A percentile compares a stretch with the other conserved stretches of the same genome.
These are phyloP conservation scores for Penicillium sp. DNA, from an alignment of 2,329 filamentous ascomycete genomes.

Conservation along the genomic window DNA sequence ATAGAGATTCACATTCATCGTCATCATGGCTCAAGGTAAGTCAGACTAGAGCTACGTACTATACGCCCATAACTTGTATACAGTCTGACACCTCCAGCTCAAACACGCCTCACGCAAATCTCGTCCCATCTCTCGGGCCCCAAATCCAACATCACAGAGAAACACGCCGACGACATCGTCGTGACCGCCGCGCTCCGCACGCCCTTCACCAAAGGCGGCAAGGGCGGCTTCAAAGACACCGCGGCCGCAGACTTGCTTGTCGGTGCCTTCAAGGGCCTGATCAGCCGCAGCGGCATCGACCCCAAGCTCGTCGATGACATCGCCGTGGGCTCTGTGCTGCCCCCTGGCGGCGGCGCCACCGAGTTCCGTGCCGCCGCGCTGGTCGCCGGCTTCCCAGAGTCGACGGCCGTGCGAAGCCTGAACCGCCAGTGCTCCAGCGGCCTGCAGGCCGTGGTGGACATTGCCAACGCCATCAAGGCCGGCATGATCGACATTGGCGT, in stretches of 20 bases:
- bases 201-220: conserved; percentile 86
- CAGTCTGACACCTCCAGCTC: conserved; percentile 37
- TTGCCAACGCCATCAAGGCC: conserved; percentile 83
- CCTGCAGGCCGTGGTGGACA: conserved; percentile 86
- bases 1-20: background rate
- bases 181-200: conserved; percentile 90
- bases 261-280: conserved; percentile 74
- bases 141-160: conserved; percentile 28
- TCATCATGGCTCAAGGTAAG: conserved; percentile 43
- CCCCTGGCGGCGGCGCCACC: conserved; percentile 89
- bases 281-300: conserved; percentile 84
- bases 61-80: background rate
- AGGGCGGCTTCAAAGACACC: conserved; percentile 95
- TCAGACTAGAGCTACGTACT: background rate
- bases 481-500: conserved; percentile 96
- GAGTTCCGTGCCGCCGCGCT: conserved; percentile 92
- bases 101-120: conserved; percentile 58
- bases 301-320: conserved; percentile 87
- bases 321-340: conserved; percentile 83
- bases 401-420: conserved; percentile 76
- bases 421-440: conserved; percentile 95
- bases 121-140: conserved; percentile 50
- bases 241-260: conserved; percentile 78
- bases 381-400: conserved; percentile 84
- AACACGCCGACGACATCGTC: conserved; percentile 69